Base-by-base conservation (phyloP, 2,329 filamentous ascomycete genomes). In the Alternaria panax region DNA sequence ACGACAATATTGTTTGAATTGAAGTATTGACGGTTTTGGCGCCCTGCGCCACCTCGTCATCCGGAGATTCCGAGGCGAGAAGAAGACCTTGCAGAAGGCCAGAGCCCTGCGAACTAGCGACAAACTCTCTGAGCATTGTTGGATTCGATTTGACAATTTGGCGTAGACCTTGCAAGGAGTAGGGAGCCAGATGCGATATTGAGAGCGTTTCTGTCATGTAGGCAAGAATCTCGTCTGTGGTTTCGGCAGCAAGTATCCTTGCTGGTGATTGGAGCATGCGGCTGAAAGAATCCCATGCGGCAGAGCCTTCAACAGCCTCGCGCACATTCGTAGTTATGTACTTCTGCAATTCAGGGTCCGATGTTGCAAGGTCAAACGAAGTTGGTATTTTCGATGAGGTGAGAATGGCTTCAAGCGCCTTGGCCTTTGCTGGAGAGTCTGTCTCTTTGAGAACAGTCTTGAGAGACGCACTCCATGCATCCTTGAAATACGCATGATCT, bases 51-150 rank as follows among this genome's bases (percentile, higher is more conserved):
- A 86, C 71, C n/a, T 81, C 79, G 28, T 87, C 85, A 27, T 81
- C 77, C 1, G 80, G 69, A 24, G 84, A 85, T 60, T 88, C 84
- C 7, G 83, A 80, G 30, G 88, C 79, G 51, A 80, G 81, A 1
- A 88, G 71, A 11, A 88, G 73, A 45, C 80, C 82, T 32, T 82
- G 83, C 3, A 87, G 75, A 24, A 88, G 72, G 45, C 80, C 78
- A 3, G 82, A 81, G 9, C 85, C 85, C 65, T 82, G 66, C 14
- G 73, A 51, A 6, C 81, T 80, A 20, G 75, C 70, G 11, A 83
- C 71, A 57, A 84, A 85, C 1, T 72, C 70, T 53, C 77, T 77
- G 11, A 85, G 58, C 34, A 81, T 74, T 8, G 74, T 70, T 2
- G 80, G 77, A 52, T 77, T 79, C 22, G 78, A 73, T 42, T 76